Percentiles rank a stretch among this genome's conserved stretches.
Evolutionary conservation across 2,329 filamentous ascomycete genomes (phyloP).

Genomic region (Aspergillus puulaauensis): DNA sequence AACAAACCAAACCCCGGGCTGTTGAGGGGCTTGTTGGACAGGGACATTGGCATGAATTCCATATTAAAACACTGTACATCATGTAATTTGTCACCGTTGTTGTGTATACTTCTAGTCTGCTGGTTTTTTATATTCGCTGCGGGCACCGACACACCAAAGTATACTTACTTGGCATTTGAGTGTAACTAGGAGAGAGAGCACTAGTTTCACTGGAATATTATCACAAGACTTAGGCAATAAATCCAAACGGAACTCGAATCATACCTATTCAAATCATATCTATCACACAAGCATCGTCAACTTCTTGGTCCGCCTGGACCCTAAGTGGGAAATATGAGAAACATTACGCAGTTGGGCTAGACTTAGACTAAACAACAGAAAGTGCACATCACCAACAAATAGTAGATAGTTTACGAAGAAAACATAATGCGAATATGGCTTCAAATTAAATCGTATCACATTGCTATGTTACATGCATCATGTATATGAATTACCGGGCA

Average conservation of each 20-base stretch:
- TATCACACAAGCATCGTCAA: background rate
- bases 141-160: background rate
- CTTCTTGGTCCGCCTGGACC: no score
- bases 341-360: no score
- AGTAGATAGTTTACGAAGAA: background rate
- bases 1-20: background rate
- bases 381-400: background rate
- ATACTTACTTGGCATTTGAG: background rate
- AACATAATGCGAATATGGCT: background rate
- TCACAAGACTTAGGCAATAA: background rate
- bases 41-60: background rate
- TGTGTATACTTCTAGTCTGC: background rate
- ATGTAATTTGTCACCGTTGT: background rate
- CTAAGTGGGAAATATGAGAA: no score
- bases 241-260: background rate
- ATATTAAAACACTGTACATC: background rate
- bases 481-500: constrained; percentile 39
- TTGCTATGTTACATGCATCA: constrained; percentile 4
- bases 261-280: no score
- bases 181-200: background rate
- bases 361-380: background rate
- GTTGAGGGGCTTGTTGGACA: background rate
- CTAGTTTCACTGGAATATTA: background rate
- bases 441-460: background rate
- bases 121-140: background rate